Conservation (phyloP, 2,329 filamentous ascomycete species). For the Hypoxylon sp. region DNA sequence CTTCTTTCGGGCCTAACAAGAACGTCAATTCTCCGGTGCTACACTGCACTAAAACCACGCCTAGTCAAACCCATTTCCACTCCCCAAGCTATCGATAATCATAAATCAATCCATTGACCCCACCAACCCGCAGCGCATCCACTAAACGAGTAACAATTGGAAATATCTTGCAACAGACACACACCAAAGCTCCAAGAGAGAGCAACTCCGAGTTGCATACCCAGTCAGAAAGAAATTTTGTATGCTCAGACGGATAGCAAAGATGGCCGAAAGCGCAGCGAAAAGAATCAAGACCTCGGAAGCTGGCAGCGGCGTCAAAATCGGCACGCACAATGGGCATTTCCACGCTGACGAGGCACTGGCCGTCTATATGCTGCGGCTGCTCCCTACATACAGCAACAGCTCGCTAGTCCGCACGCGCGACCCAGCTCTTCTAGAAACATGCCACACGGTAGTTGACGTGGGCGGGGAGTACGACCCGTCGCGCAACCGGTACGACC, state of each 20-base stretch:
- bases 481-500: constrained; percentile 84
- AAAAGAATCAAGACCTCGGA: constrained; percentile 85
- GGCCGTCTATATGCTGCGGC: constrained; percentile 94
- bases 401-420: constrained; percentile 87
- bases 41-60: constrained; percentile 31
- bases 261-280: constrained; percentile 77
- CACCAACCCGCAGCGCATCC: constrained; percentile 17
- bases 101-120: not conserved
- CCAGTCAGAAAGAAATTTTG: constrained; percentile 29
- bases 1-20: constrained; percentile 34
- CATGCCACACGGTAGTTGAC: constrained; percentile 95
- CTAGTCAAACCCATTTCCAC: constrained; percentile 13
- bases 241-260: constrained; percentile 63
- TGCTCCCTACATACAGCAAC: constrained; percentile 83
- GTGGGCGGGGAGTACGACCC: constrained; percentile 96
- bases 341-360: constrained; percentile 99
- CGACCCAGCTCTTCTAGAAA: constrained; percentile 81
- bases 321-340: constrained; percentile 97
- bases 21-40: constrained; percentile 37
- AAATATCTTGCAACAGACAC: constrained; percentile 15
- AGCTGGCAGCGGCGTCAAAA: constrained; percentile 66
- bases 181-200: constrained; percentile 2
- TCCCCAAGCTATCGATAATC: constrained; percentile 39
- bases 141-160: constrained; percentile 25
- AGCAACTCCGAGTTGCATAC: not conserved